A percentile compares a stretch with the other conserved stretches of the same genome.
phyloP scores from a whole-genome alignment of 768 basidiomycete species.

The Boletus pseudopeckii region DNA sequence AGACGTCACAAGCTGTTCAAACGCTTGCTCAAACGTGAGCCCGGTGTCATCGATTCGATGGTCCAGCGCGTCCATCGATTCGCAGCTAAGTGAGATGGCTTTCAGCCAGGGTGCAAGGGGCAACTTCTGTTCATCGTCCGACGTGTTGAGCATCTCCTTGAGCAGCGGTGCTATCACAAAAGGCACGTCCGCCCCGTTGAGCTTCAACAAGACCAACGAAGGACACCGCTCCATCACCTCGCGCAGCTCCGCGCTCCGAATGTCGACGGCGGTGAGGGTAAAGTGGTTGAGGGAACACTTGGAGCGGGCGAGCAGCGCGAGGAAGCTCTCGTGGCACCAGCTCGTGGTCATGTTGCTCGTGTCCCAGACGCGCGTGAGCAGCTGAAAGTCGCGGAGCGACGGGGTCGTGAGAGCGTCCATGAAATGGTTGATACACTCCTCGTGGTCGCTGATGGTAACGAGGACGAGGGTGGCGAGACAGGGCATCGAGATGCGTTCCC shows the following conservation, averaged over 20 bases:
- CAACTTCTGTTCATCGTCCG: conserved; percentile 12
- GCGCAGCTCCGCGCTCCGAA: conserved; percentile 20
- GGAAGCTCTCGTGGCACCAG: conserved; percentile 30
- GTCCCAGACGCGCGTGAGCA: conserved; percentile 34
- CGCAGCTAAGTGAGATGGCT: conserved; percentile 30
- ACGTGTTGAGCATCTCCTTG: conserved; percentile 21
- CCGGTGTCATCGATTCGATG: conserved; percentile 19
- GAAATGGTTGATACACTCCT: conserved; percentile 25
- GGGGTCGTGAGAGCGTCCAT: conserved; percentile 26
- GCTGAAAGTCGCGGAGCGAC: conserved; percentile 27
- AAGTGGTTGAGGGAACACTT: conserved; percentile 30
- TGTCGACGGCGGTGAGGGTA: conserved; percentile 26
- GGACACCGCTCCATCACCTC: conserved; percentile 29
- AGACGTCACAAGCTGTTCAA: conserved; percentile 21
- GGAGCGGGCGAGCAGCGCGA: conserved; percentile 26
- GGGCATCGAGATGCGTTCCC: conserved; percentile 26
- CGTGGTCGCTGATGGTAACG: conserved; percentile 30
- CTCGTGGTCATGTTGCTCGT: conserved; percentile 26
- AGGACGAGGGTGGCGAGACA: conserved; percentile 30
- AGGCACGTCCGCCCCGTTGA: conserved; percentile 27
- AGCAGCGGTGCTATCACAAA: conserved; percentile 21
- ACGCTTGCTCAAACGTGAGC: conserved; percentile 28
- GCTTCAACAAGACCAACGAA: conserved; percentile 28
- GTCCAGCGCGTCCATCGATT: conserved; percentile 25
- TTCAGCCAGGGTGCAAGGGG: conserved; percentile 31